phyloP scores from a whole-genome alignment of 2,329 filamentous ascomycete genomes.

The Exophiala alcalophila region DNA sequence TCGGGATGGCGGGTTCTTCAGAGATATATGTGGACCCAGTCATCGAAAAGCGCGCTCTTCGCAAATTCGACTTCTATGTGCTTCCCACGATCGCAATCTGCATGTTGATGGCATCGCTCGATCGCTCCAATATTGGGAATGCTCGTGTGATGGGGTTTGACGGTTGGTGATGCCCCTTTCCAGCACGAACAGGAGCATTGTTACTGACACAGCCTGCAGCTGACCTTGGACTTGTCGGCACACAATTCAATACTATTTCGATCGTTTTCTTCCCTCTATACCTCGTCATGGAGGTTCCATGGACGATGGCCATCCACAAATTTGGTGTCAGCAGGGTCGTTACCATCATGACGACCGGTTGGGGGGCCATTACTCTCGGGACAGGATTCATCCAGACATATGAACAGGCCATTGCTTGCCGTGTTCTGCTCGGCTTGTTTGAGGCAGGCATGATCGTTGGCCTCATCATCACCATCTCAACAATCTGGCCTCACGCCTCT shows the following conservation, averaged over 20 bases:
- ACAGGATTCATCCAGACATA: constrained; percentile 54
- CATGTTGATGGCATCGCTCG: constrained; percentile 3
- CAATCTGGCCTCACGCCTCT: background rate
- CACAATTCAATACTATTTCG: constrained; percentile 38
- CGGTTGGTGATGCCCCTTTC: background rate
- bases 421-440: constrained; percentile 49
- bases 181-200: background rate
- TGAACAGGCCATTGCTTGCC: constrained; percentile 47
- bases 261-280: constrained; percentile 43
- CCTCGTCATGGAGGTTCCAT: constrained; percentile 38
- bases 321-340: background rate
- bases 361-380: constrained; percentile 39
- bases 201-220: constrained; percentile 2
- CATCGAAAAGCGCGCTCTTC: background rate
- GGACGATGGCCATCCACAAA: background rate
- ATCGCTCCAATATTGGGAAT: constrained; percentile 12
- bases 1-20: background rate
- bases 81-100: background rate
- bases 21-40: no score
- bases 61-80: background rate
- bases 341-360: constrained; percentile 31
- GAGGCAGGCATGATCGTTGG: constrained; percentile 33
- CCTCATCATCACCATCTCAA: constrained; percentile 1
- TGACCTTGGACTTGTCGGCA: constrained; percentile 33
- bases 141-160: constrained; percentile 4